A percentile compares a stretch with the other conserved stretches of the same genome.
Conservation (phyloP, 441 rosid species). For the Breynia disticha region DNA sequence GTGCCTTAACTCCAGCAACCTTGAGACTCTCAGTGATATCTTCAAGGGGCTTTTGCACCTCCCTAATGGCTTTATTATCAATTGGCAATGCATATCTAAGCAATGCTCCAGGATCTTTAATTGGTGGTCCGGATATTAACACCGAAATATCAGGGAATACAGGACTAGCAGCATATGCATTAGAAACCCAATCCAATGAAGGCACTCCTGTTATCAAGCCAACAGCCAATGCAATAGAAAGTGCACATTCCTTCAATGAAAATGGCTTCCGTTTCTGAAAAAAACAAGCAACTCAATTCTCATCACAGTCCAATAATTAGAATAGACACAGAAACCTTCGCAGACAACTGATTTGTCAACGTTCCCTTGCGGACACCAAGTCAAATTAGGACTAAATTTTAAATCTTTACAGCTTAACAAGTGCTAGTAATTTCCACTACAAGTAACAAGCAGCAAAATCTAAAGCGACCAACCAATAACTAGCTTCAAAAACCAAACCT, state of each 20-base stretch:
- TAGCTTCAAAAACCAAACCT: not conserved
- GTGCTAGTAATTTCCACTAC: not conserved
- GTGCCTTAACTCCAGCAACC: constrained; percentile 84
- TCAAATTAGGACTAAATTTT: not conserved
- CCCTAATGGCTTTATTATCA: constrained; percentile 77
- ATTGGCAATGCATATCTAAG: constrained; percentile 85
- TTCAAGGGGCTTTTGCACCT: constrained; percentile 92
- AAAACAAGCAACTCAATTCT: constrained; percentile 4
- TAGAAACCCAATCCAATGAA: constrained; percentile 31
- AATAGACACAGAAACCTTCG: not conserved
- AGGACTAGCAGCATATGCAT: constrained; percentile 48
- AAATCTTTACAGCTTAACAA: not conserved
- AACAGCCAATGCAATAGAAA: constrained; percentile 62
- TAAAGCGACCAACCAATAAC: constrained; percentile 5
- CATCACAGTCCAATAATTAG: not conserved
- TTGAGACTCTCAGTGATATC: constrained; percentile 96
- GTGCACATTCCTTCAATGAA: constrained; percentile 65
- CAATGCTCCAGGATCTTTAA: constrained; percentile 83
- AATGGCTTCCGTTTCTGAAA: constrained; percentile 40
- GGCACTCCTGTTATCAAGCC: constrained; percentile 59
- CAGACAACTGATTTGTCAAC: not conserved
- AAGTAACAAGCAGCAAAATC: not conserved
- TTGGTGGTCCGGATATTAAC: constrained; percentile 94
- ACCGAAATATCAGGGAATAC: constrained; percentile 68
- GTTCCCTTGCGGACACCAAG: not conserved